These are phyloP conservation scores for Talaromyces liani DNA, from an alignment of 495 filamentous ascomycete species.

Conservation along the genomic window DNA sequence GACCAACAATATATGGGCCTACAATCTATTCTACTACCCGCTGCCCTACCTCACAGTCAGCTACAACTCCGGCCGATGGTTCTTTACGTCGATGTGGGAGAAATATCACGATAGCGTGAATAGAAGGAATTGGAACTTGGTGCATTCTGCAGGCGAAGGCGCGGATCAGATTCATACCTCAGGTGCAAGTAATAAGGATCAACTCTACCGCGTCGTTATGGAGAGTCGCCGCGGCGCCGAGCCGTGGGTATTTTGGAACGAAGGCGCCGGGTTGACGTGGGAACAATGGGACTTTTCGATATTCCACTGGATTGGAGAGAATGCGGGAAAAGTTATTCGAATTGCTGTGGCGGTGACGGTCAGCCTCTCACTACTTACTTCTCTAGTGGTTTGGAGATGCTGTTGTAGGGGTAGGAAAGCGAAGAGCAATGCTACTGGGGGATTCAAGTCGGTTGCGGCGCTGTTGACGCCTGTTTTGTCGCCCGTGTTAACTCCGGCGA, in stretches of 20 bases:
- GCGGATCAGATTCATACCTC: not conserved
- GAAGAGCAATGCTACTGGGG: not conserved
- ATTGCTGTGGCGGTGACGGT: not conserved
- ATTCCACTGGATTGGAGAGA: not conserved
- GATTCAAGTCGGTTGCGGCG: not conserved
- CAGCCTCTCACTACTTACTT: not conserved
- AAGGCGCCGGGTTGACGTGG: slow-evolving; percentile 35
- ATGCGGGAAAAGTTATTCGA: slow-evolving; percentile 2
- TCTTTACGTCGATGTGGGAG: slow-evolving; percentile 16
- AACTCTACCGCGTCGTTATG: slow-evolving; percentile 30
- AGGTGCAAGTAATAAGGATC: not conserved
- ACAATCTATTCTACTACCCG: slow-evolving; percentile 8
- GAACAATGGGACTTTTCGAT: slow-evolving; percentile 26
- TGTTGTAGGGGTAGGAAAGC: not conserved
- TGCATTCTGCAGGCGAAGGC: not conserved
- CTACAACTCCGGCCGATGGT: slow-evolving; percentile 15
- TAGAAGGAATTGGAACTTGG: not conserved
- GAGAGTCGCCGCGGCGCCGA: slow-evolving; percentile 29
- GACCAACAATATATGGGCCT: slow-evolving; percentile 12
- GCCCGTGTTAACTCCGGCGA: not conserved
- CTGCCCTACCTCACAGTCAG: slow-evolving; percentile 14
- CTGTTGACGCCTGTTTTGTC: not conserved
- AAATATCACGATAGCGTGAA: slow-evolving; percentile 11
- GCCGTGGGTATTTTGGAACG: slow-evolving; percentile 33
- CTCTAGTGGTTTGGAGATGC: slow-evolving; percentile 1